Evolutionary conservation across 2,329 filamentous ascomycete species (phyloP).

Genomic region (Neoarthrinium moseri): DNA sequence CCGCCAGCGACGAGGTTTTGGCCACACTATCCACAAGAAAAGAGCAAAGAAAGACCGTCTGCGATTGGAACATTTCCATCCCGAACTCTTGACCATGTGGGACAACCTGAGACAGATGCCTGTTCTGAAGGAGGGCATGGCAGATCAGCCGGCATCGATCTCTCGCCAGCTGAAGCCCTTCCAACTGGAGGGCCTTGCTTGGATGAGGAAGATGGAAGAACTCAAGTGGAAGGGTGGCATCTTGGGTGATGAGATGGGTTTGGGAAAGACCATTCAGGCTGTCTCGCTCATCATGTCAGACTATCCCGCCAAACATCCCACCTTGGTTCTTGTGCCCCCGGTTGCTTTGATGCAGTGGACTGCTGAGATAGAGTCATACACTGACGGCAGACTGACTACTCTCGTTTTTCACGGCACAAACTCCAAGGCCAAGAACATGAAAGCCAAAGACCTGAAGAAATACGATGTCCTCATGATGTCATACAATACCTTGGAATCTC

Average conservation of each 20-base stretch:
- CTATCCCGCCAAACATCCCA: slow-evolving; percentile 79
- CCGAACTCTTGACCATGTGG: slow-evolving; percentile 84
- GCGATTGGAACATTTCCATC: slow-evolving; percentile 74
- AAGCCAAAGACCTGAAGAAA: slow-evolving; percentile 70
- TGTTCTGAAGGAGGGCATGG: slow-evolving; percentile 60
- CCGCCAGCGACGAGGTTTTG: slow-evolving; percentile 2
- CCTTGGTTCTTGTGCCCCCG: slow-evolving; percentile 85
- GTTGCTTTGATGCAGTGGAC: slow-evolving; percentile 97
- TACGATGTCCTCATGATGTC: slow-evolving; percentile 97
- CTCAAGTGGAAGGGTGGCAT: slow-evolving; percentile 84
- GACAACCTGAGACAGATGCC: slow-evolving; percentile 66
- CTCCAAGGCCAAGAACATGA: slow-evolving; percentile 74
- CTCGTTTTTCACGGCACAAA: slow-evolving; percentile 90
- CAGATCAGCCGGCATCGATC: slow-evolving; percentile 74
- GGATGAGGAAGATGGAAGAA: slow-evolving; percentile 91
- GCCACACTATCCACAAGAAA: neutral
- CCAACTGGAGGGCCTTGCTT: slow-evolving; percentile 88
- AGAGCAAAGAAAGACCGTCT: slow-evolving; percentile 50
- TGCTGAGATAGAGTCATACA: slow-evolving; percentile 76
- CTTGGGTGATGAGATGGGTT: slow-evolving; percentile 96
- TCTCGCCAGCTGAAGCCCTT: slow-evolving; percentile 86
- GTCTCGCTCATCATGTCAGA: slow-evolving; percentile 98
- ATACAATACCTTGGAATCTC: slow-evolving; percentile 87
- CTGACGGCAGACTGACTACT: slow-evolving; percentile 84
- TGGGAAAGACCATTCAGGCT: slow-evolving; percentile 97